phyloP scores from a whole-genome alignment of 2,329 filamentous ascomycete genomes.

The Fusarium sp. region DNA sequence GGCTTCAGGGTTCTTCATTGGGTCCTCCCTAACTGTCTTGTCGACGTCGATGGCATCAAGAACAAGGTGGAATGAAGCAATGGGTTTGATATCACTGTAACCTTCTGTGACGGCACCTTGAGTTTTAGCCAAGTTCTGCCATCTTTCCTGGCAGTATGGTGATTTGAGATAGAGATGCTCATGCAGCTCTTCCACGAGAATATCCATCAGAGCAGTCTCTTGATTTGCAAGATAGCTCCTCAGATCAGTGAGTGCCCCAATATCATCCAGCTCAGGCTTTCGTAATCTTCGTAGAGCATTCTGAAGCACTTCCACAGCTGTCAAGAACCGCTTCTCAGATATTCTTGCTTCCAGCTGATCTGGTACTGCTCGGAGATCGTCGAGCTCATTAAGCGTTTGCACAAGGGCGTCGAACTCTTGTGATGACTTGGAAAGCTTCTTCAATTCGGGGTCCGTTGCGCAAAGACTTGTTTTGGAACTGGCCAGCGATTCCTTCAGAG shows the following conservation, averaged over 20 bases:
- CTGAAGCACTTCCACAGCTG: slow-evolving; percentile 91
- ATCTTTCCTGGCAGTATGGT: slow-evolving; percentile 95
- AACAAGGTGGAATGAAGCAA: slow-evolving; percentile 68
- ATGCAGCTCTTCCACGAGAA: slow-evolving; percentile 95
- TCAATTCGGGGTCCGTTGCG: slow-evolving; percentile 88
- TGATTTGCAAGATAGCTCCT: slow-evolving; percentile 92
- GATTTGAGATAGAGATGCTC: slow-evolving; percentile 98
- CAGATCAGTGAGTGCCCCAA: slow-evolving; percentile 88
- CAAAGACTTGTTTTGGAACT: slow-evolving; percentile 84
- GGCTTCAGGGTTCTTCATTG: slow-evolving; percentile 91
- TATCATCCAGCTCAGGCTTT: slow-evolving; percentile 89
- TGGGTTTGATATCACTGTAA: slow-evolving; percentile 57
- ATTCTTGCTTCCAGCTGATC: slow-evolving; percentile 94
- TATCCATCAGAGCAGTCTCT: slow-evolving; percentile 90
- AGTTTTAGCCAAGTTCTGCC: slow-evolving; percentile 82
- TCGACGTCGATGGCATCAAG: slow-evolving; percentile 71
- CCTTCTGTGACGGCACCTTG: slow-evolving; percentile 66
- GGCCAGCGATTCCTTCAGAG: slow-evolving; percentile 83
- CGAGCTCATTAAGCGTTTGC: slow-evolving; percentile 83
- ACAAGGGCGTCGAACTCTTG: slow-evolving; percentile 92
- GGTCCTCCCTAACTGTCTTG: slow-evolving; percentile 79
- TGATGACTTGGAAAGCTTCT: slow-evolving; percentile 86
- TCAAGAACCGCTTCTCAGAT: slow-evolving; percentile 94
- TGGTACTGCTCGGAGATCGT: slow-evolving; percentile 88
- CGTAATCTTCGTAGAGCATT: slow-evolving; percentile 85